Conservation (phyloP, 495 filamentous ascomycete species). For the Jackrogersella minutella region DNA sequence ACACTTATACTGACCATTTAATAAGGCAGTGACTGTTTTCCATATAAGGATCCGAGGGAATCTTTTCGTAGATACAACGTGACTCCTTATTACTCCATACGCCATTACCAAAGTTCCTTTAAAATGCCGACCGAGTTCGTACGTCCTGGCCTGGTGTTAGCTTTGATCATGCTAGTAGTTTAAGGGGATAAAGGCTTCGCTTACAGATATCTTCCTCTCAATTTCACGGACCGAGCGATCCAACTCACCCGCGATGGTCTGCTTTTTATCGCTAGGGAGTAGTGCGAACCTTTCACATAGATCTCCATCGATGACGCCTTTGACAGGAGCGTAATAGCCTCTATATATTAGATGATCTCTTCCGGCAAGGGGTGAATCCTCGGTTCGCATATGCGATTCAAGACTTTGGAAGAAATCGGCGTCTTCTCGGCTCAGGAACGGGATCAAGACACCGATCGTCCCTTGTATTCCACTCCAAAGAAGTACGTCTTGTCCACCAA, state of each 20-base stretch:
- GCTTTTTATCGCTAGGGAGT: slow-evolving; percentile 84
- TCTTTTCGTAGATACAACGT: slow-evolving; percentile 20
- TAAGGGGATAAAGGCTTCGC: slow-evolving; percentile 39
- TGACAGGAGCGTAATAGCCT: slow-evolving; percentile 95
- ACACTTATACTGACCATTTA: slow-evolving; percentile 23
- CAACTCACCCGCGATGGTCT: slow-evolving; percentile 91
- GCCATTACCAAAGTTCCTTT: slow-evolving; percentile 33
- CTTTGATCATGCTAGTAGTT: slow-evolving; percentile 36
- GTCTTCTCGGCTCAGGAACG: slow-evolving; percentile 88
- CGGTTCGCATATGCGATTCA: slow-evolving; percentile 82
- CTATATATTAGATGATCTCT: slow-evolving; percentile 95
- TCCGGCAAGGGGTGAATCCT: slow-evolving; percentile 86
- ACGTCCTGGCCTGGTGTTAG: slow-evolving; percentile 68
- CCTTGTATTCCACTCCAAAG: slow-evolving; percentile 95
- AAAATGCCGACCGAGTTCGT: slow-evolving; percentile 87
- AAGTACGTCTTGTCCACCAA: slow-evolving; percentile 89
- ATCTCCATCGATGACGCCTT: slow-evolving; percentile 98
- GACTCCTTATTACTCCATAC: slow-evolving; percentile 14
- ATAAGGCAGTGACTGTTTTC: neutral
- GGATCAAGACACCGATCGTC: slow-evolving; percentile 89
- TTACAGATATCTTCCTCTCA: slow-evolving; percentile 92
- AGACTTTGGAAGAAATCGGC: slow-evolving; percentile 97
- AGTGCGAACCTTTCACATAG: slow-evolving; percentile 90
- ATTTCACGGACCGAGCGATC: slow-evolving; percentile 91
- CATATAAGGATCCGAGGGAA: neutral